Percentiles rank a stretch among this genome's conserved stretches.
Evolutionary conservation across 441 rosid species (phyloP).

Genomic region (Arabidopsis lyrata): DNA sequence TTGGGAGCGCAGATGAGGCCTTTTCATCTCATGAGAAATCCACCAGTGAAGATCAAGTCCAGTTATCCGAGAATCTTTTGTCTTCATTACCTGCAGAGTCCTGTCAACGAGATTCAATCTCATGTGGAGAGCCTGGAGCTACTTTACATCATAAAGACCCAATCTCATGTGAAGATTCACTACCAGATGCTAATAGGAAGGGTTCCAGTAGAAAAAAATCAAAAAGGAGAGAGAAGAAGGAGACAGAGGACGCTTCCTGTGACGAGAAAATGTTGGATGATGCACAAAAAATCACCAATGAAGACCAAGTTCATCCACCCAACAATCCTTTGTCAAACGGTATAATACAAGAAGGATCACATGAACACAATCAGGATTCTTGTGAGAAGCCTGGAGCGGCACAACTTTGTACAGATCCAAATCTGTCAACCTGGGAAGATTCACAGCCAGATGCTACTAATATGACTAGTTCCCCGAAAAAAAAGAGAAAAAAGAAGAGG

Average conservation of each 20-base stretch:
- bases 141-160: constrained; percentile 1
- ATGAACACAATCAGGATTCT: background rate
- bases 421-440: constrained; percentile 1
- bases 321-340: background rate
- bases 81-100: constrained; percentile 20
- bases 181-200: constrained; percentile 5
- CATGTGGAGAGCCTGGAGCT: constrained; percentile 29
- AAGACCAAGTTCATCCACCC: constrained; percentile 1
- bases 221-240: constrained; percentile 14
- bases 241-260: constrained; percentile 14
- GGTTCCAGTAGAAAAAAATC: background rate
- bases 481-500: constrained; percentile 19
- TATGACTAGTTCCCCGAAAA: constrained; percentile 28
- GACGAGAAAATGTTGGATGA: constrained; percentile 21
- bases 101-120: constrained; percentile 5
- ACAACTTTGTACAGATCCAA: constrained; percentile 1
- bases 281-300: constrained; percentile 9
- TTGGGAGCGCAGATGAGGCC: constrained; percentile 11
- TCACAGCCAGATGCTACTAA: constrained; percentile 23
- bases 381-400: constrained; percentile 30
- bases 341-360: constrained; percentile 5
- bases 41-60: constrained; percentile 6
- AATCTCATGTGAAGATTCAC: constrained; percentile 2
- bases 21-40: constrained; percentile 16
- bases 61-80: background rate